Conservation (phyloP, 2,329 filamentous ascomycete species). For the Tolypocladium paradoxum region DNA sequence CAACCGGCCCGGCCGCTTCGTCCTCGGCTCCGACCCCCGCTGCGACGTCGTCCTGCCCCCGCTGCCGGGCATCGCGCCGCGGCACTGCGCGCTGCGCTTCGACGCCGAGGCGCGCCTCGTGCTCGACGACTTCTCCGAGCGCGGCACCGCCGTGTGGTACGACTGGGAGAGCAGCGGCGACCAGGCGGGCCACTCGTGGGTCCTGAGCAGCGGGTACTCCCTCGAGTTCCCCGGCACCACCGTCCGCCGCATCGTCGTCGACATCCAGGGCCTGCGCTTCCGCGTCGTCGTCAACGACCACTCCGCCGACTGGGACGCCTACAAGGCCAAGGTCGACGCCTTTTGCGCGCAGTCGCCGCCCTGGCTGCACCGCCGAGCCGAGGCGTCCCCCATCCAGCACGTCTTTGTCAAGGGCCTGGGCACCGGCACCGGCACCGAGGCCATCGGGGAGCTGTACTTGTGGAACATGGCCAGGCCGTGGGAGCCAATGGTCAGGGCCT, state of each 20-base stretch:
- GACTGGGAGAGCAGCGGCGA: constrained; percentile 28
- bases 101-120: constrained; percentile 26
- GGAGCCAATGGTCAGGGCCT: constrained; percentile 32
- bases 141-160: constrained; percentile 31
- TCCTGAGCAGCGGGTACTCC: constrained; percentile 12
- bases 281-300: constrained; percentile 28
- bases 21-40: constrained; percentile 25
- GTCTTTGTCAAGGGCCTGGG: constrained; percentile 23
- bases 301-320: constrained; percentile 19
- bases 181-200: constrained; percentile 23
- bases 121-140: constrained; percentile 25
- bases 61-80: constrained; percentile 20
- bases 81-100: constrained; percentile 28
- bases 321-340: constrained; percentile 20
- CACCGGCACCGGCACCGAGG: constrained; percentile 17
- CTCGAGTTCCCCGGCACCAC: constrained; percentile 20
- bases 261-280: constrained; percentile 28
- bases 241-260: constrained; percentile 23
- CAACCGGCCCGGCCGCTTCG: constrained; percentile 23
- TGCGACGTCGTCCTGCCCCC: constrained; percentile 27
- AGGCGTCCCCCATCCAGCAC: constrained; percentile 16
- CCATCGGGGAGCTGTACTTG: constrained; percentile 25
- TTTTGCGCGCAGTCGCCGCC: constrained; percentile 20
- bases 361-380: constrained; percentile 6
- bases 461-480: constrained; percentile 30